Conservation (phyloP, 2,329 filamentous ascomycete genomes). For the Xylariaceae sp. region DNA sequence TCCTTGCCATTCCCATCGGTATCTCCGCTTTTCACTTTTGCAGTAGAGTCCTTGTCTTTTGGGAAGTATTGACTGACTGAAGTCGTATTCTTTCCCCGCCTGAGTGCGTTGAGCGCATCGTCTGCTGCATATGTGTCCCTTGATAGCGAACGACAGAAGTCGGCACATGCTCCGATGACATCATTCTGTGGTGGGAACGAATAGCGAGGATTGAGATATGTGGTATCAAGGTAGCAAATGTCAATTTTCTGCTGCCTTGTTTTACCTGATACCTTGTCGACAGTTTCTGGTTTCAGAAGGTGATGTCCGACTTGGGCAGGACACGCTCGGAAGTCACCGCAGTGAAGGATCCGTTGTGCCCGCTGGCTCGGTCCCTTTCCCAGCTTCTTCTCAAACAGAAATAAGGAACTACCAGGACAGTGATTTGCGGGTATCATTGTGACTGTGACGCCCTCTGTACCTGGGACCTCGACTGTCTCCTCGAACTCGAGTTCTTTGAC, state of each 20-base stretch:
- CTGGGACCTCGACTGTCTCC: slow-evolving; percentile 71
- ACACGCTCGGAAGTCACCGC: slow-evolving; percentile 92
- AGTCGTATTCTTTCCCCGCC: slow-evolving; percentile 40
- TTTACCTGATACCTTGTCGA: slow-evolving; percentile 70
- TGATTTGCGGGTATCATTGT: slow-evolving; percentile 98
- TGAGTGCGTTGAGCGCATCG: slow-evolving; percentile 44
- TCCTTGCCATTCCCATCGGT: slow-evolving; percentile 30
- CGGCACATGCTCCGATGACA: slow-evolving; percentile 82
- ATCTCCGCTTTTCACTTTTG: slow-evolving; percentile 10
- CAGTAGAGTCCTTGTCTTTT: slow-evolving; percentile 31
- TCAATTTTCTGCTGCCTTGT: slow-evolving; percentile 82
- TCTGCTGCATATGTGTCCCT: slow-evolving; percentile 56
- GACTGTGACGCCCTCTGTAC: slow-evolving; percentile 77
- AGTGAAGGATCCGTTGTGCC: slow-evolving; percentile 82
- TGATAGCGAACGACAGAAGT: slow-evolving; percentile 77
- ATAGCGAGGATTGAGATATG: slow-evolving; percentile 93
- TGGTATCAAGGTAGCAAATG: slow-evolving; percentile 94
- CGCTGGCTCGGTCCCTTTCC: slow-evolving; percentile 58
- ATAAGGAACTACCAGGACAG: slow-evolving; percentile 91
- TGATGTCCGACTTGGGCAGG: slow-evolving; percentile 80
- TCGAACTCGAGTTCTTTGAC: slow-evolving; percentile 86
- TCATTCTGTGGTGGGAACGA: slow-evolving; percentile 87
- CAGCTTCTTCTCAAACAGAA: slow-evolving; percentile 80
- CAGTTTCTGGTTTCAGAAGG: slow-evolving; percentile 70
- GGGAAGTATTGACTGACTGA: slow-evolving; percentile 54